Evolutionary conservation across 2,329 filamentous ascomycete species (phyloP).

Genomic region (Neonectria magnoliae): DNA sequence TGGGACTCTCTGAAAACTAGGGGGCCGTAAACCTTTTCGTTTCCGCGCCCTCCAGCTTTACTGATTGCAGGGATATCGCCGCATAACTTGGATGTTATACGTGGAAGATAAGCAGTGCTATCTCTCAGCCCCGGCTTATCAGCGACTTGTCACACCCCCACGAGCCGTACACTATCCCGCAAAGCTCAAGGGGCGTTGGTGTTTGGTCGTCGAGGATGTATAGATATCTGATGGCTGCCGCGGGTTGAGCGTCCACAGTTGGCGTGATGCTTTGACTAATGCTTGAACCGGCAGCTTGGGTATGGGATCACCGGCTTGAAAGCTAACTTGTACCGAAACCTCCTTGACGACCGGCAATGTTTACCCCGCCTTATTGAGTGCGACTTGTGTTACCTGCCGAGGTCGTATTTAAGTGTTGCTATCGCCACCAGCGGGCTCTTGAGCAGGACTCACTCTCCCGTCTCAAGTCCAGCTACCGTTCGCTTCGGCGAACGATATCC

Average conservation of each 20-base stretch:
- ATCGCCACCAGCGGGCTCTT: no score
- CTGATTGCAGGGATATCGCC: not conserved
- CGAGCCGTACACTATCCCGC: not conserved
- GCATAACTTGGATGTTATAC: not conserved
- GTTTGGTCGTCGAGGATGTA: not conserved
- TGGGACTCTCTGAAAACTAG: not conserved
- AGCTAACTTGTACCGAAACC: not conserved
- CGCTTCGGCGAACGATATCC: not conserved
- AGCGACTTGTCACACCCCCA: not conserved
- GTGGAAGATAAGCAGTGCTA: not conserved
- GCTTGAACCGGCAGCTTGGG: not conserved
- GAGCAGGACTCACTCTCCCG: not conserved
- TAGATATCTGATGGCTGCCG: slow-evolving; percentile 2
- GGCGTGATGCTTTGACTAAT: not conserved
- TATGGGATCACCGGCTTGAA: not conserved
- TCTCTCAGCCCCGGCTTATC: not conserved
- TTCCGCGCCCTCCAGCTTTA: not conserved
- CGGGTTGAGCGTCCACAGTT: not conserved
- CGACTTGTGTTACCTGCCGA: not conserved
- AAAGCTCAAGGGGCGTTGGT: not conserved
- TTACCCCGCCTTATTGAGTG: not conserved
- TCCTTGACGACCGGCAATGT: not conserved
- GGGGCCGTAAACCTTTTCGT: not conserved
- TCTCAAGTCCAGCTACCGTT: not conserved
- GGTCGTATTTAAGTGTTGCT: not conserved